phyloP scores from a whole-genome alignment of 345 rosid genomes.

The Gossypium bickii region DNA sequence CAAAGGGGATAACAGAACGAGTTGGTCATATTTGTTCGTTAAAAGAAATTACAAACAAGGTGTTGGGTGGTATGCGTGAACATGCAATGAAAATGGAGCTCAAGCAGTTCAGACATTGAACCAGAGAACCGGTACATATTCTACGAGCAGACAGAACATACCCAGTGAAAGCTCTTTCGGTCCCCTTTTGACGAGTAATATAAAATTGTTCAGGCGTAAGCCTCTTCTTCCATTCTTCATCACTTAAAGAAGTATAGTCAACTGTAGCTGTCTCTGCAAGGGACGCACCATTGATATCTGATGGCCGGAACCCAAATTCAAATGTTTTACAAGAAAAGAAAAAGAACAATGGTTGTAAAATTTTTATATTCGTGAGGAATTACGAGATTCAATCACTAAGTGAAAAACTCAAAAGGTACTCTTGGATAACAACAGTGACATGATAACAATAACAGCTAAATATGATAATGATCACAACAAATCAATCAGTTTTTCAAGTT shows the following conservation, averaged over 20 bases:
- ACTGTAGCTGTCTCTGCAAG: slow-evolving; percentile 36
- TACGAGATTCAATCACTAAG: not conserved
- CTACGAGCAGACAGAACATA: slow-evolving; percentile 26
- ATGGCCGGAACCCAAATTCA: not conserved
- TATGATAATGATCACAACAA: not conserved
- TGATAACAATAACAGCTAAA: not conserved
- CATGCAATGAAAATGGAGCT: not conserved
- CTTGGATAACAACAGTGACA: not conserved
- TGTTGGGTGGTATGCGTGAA: not conserved
- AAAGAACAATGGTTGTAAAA: not conserved
- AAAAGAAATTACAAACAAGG: not conserved
- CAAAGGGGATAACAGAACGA: not conserved
- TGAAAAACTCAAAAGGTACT: not conserved
- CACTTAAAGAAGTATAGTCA: slow-evolving; percentile 40
- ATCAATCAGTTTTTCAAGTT: not conserved
- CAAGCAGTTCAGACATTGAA: not conserved
- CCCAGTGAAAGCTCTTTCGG: slow-evolving; percentile 95
- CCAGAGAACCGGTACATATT: not conserved
- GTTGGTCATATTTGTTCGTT: not conserved
- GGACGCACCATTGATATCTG: slow-evolving; percentile 11
- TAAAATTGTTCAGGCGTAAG: slow-evolving; percentile 70
- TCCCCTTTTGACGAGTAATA: slow-evolving; percentile 76
- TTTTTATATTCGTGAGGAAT: not conserved
- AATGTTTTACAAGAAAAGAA: not conserved
- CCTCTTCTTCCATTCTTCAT: slow-evolving; percentile 69